Evolutionary conservation across 345 rosid species (phyloP).

Genomic region (Sonneratia alba): DNA sequence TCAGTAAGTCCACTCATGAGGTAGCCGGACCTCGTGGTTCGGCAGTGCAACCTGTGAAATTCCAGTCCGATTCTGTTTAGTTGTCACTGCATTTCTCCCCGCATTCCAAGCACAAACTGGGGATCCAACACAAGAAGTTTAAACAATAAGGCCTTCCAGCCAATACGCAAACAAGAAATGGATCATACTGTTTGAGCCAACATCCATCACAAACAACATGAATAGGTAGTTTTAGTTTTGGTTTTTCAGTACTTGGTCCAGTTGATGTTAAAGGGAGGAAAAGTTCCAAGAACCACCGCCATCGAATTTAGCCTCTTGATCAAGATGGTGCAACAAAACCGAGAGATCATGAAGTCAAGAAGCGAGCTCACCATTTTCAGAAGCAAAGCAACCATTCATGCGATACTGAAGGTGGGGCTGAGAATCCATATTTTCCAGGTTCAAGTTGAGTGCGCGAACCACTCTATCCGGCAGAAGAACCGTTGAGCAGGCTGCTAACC

Average conservation of each 20-base stretch:
- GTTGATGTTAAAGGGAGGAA: too few relatives aligned
- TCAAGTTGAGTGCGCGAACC: conserved; percentile 61
- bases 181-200: too few relatives aligned
- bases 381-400: conserved; percentile 8
- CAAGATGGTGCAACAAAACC: neutral
- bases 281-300: too few relatives aligned
- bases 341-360: neutral
- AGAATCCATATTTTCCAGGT: conserved; percentile 28
- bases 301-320: too few relatives aligned
- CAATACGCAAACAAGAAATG: too few relatives aligned
- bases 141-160: too few relatives aligned
- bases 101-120: conserved; percentile 17
- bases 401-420: conserved; percentile 27
- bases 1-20: conserved; percentile 70
- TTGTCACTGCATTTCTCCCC: conserved; percentile 4
- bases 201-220: too few relatives aligned
- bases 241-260: too few relatives aligned
- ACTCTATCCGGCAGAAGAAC: conserved; percentile 70
- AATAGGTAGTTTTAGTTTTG: too few relatives aligned
- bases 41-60: conserved; percentile 19
- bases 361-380: conserved; percentile 13
- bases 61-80: conserved; percentile 19
- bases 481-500: conserved; percentile 27
- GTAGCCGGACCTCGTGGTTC: conserved; percentile 35
- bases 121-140: neutral